These are phyloP conservation scores for Allomyces macrogynus DNA, from an alignment of 192 early-diverging fungal genomes.

Conservation along the genomic window DNA sequence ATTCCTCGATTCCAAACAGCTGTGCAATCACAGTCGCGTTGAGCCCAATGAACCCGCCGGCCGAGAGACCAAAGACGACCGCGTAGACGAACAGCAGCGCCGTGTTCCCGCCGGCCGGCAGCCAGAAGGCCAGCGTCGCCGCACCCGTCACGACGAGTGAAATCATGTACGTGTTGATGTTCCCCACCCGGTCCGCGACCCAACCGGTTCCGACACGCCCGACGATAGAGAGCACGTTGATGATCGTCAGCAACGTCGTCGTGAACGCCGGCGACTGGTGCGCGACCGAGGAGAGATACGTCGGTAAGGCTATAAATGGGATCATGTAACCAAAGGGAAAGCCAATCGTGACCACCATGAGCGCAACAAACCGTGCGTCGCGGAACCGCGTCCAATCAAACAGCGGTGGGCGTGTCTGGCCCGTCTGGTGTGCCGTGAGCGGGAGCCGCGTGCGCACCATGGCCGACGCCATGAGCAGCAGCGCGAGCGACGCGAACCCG, in stretches of 20 bases:
- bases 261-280: background rate
- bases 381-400: background rate
- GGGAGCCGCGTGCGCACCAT: background rate
- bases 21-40: background rate
- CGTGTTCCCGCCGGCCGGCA: background rate
- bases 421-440: background rate
- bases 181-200: background rate
- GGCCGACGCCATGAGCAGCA: background rate
- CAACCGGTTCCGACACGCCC: background rate
- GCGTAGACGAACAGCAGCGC: constrained; percentile 1
- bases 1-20: background rate
- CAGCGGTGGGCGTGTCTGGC: background rate
- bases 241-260: background rate
- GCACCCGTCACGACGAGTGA: background rate
- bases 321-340: background rate
- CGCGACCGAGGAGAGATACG: background rate
- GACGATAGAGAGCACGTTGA: background rate
- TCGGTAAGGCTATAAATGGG: background rate
- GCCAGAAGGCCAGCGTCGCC: background rate
- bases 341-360: background rate
- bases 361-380: background rate
- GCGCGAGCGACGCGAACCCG: background rate
- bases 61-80: background rate
- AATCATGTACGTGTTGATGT: background rate
- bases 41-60: background rate